A percentile compares a stretch with the other conserved stretches of the same genome.
Conservation (phyloP, 495 filamentous ascomycete genomes). For the Daldinia bambusicola region DNA sequence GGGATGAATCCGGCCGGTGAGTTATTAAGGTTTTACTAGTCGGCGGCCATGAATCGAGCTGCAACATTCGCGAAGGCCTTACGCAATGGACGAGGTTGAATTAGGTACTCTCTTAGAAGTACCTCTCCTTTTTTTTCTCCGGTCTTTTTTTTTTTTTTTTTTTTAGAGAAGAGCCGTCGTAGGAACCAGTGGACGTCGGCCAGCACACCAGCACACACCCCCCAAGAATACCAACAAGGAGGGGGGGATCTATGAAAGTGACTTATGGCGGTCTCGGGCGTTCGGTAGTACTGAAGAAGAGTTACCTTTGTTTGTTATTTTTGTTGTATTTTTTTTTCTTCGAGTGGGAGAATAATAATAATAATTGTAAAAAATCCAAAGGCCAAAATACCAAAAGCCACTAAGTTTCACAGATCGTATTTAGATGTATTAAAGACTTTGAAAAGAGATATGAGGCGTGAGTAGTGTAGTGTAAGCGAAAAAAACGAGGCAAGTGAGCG, state of each 20-base stretch:
- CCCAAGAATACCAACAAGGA: not conserved
- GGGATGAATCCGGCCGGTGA: constrained; percentile 9
- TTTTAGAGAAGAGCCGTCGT: not conserved
- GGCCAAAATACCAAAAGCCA: not conserved
- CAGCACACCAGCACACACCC: constrained; percentile 13
- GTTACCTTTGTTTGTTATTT: constrained; percentile 13
- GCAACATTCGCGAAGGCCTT: constrained; percentile 9
- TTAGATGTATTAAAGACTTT: constrained; percentile 3
- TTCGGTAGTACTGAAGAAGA: constrained; percentile 37
- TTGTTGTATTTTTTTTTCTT: constrained; percentile 6
- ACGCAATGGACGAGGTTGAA: constrained; percentile 9
- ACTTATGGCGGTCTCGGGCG: constrained; percentile 34
- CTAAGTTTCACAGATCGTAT: not conserved
- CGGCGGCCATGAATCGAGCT: constrained; percentile 28
- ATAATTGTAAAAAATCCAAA: too few species aligned
- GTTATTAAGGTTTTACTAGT: constrained; percentile 33
- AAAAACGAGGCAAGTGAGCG: constrained; percentile 5
- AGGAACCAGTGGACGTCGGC: constrained; percentile 11
- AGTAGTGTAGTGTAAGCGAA: not conserved
- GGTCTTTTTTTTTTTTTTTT: not conserved
- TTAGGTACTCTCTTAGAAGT: not conserved
- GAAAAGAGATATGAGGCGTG: constrained; percentile 1
- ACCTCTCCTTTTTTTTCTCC: not conserved
- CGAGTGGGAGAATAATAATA: too few species aligned
- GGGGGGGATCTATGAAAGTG: not conserved